Evolutionary conservation across 2,329 filamentous ascomycete species (phyloP).

Genomic region (Fusarium verrucosum): DNA sequence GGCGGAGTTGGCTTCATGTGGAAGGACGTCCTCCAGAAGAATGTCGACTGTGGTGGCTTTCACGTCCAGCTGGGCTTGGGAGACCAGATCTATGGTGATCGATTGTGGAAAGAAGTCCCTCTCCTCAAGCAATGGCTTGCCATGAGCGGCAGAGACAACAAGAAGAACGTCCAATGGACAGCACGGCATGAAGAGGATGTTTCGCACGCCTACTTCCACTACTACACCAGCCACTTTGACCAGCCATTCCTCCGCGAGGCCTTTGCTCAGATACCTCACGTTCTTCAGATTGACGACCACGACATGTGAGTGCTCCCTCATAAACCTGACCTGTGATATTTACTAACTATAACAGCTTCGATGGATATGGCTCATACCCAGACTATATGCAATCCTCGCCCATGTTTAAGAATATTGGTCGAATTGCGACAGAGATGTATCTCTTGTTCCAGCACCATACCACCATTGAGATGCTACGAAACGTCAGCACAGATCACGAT

Average conservation of each 20-base stretch:
- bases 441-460: slow-evolving; percentile 98
- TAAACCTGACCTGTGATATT: neutral
- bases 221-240: slow-evolving; percentile 98
- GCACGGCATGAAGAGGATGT: slow-evolving; percentile 96
- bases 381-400: slow-evolving; percentile 98
- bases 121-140: slow-evolving; percentile 94
- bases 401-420: slow-evolving; percentile 97
- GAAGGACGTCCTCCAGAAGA: slow-evolving; percentile 98
- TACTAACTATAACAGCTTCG: slow-evolving; percentile 70
- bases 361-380: slow-evolving; percentile 96
- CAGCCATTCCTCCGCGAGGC: slow-evolving; percentile 94
- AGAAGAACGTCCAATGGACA: slow-evolving; percentile 91
- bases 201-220: slow-evolving; percentile 96
- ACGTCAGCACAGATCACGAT: slow-evolving; percentile 86
- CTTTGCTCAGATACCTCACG: slow-evolving; percentile 95
- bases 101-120: slow-evolving; percentile 95
- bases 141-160: slow-evolving; percentile 90
- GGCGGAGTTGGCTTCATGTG: slow-evolving; percentile 96
- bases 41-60: slow-evolving; percentile 94
- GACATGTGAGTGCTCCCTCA: slow-evolving; percentile 79
- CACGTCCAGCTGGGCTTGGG: slow-evolving; percentile 92
- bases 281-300: slow-evolving; percentile 94
- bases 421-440: slow-evolving; percentile 97
- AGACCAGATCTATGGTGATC: slow-evolving; percentile 94
- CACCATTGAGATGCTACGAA: slow-evolving; percentile 89